Base-by-base conservation (phyloP, 2,329 filamentous ascomycete genomes). In the Lachnellula occidentalis region DNA sequence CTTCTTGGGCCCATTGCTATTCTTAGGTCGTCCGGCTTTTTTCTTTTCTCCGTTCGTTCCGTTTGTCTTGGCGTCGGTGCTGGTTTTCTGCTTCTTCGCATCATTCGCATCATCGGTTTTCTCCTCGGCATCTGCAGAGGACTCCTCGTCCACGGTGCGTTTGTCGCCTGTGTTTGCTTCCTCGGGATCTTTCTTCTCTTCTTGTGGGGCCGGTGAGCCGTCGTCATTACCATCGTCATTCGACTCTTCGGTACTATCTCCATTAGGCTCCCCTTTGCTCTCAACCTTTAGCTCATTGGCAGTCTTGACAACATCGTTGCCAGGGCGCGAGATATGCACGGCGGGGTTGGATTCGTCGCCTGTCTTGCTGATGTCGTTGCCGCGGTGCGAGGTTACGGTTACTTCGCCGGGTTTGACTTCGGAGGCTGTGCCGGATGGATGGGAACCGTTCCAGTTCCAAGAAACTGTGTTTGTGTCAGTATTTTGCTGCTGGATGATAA, bases 221-320 rank as follows among this genome's bases (percentile, higher is more conserved):
- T 57, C 55, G 15, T 34, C 45, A 2, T 49, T 48, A n/a, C n/a
- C n/a, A n/a, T n/a, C n/a, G 34, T 53, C 52, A 22, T 51, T 59
- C 21, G n/a, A 11, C 14, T 43, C 11, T 7, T 21, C 41, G 5
- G 15, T 21, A 5, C 19, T 14, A 19, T 24, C 6, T 43, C 41
- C 19, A 61, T 65, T 69, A 57, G 57, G 62, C 17, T 65, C 69
- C 34, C 63, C 70, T 57, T 74, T 74, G 61, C 78, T 66, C 54
- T 83, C 79, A 34, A 85, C 73, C 3, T 77, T 75, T 27, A 86
- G 71, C 69, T 86, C 83, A 43, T 75, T 78, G 12, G 82, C 80
- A 58, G 75, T 76, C 72, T 86, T 85, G 50, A 85, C 81, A 19
- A 85, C 82, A 66, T 86, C 82, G 62, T 86, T 84, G 47, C 83